Percentiles rank a stretch among this genome's conserved stretches.
These are phyloP conservation scores for Withania somnifera DNA, from an alignment of 305 asterid genomes.

Conservation along the genomic window DNA sequence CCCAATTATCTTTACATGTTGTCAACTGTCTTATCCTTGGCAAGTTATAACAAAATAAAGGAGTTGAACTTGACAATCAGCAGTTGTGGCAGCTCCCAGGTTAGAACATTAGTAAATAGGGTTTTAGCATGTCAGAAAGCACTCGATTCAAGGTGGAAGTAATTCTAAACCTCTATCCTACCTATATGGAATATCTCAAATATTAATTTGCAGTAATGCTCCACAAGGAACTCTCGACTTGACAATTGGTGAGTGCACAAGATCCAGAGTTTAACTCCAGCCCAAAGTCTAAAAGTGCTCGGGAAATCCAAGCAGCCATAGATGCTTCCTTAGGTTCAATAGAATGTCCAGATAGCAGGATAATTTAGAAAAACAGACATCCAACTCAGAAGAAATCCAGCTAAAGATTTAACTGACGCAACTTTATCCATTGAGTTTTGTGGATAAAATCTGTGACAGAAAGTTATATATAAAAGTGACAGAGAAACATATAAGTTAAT, in stretches of 20 bases:
- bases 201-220: neutral
- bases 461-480: slow-evolving; percentile 4
- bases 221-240: neutral
- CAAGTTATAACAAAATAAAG: neutral
- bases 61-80: neutral
- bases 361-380: neutral
- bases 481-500: neutral
- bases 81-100: neutral
- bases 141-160: neutral
- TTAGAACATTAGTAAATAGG: neutral
- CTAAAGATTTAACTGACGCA: neutral
- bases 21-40: neutral
- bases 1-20: neutral
- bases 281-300: neutral
- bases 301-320: neutral
- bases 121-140: neutral
- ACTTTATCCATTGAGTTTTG: neutral
- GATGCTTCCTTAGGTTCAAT: neutral
- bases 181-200: neutral
- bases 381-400: neutral
- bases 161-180: neutral
- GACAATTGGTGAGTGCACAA: neutral
- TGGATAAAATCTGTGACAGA: neutral
- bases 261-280: neutral
- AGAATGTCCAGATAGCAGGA: neutral